Evolutionary conservation across 164 flowering plant genomes (phyloP), one percentile per base, ranked within the genome.

Genomic region (Kalanchoe fedtschenkoi): DNA sequence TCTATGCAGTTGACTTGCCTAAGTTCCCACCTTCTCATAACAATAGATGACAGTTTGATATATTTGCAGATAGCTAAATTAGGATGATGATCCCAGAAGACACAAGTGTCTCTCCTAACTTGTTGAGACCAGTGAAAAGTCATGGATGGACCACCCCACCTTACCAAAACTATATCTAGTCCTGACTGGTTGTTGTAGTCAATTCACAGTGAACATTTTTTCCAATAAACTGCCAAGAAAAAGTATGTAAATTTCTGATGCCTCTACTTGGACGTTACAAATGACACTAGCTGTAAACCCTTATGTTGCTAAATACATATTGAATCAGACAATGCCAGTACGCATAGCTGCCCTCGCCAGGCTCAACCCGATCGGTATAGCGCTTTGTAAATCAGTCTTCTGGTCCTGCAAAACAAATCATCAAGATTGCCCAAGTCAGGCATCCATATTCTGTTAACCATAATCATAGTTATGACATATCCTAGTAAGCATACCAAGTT

Each of bases 301-400:
- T 21, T 8, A 42, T 10, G 53, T 44, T 26, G 21, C n/a, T 19
- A 44, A 47, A 22, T 47, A 47, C 54, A 21, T 47, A 37, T 47
- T 47, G n/a, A n/a, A n/a, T 51, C 56, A 51, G 32, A 51, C 56
- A 4, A 51, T 26, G 56, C 56, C 56, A 1, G 30, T 51, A 7
- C 32, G 1, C 16, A 51, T 26, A 51, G 56, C 56, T 51, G 56
- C 56, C 26, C 56, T 24, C 26, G 56, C 56, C 17, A 51, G 17
- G 56, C 32, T 51, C 56, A 51, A 24, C 17, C 56, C 56, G 32
- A 51, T 24, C 24, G 56, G 56, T 17, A 51, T 51, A 6, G 56
- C 56, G 16, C 14, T 51, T 32, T 51, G 15, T 26, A 51, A 51
- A 51, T 26, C 56, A 26, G 14, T 32, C 32, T 51, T 51, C 15